Evolutionary conservation across 306 rosid genomes (phyloP).

Genomic region (Cucurbita moschata): DNA sequence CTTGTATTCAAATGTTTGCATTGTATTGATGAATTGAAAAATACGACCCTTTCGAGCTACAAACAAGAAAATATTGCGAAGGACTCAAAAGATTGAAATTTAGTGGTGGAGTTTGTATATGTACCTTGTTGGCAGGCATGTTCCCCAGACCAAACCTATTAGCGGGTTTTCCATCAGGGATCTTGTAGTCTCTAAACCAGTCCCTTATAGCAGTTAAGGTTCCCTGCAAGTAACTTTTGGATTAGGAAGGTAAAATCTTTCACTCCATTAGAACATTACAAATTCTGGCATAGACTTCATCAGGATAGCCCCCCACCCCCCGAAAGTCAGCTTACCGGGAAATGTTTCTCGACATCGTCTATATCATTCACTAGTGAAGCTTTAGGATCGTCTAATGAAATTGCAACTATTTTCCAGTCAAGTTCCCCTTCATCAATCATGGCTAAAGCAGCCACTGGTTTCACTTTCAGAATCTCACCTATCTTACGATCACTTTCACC

Average conservation of each 20-base stretch:
- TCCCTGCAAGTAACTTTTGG: conserved; percentile 37
- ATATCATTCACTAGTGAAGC: conserved; percentile 71
- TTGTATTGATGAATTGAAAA: neutral
- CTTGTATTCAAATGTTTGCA: neutral
- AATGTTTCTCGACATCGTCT: conserved; percentile 82
- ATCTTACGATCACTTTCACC: conserved; percentile 57
- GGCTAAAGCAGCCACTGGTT: conserved; percentile 91
- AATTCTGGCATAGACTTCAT: neutral
- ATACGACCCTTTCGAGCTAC: neutral
- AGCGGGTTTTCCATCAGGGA: conserved; percentile 96
- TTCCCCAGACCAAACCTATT: conserved; percentile 90
- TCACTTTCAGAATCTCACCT: conserved; percentile 70
- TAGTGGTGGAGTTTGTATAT: neutral
- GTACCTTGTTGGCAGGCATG: conserved; percentile 75
- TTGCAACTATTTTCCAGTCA: conserved; percentile 97
- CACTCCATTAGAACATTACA: neutral
- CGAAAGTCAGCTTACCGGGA: conserved; percentile 40
- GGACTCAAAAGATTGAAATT: neutral
- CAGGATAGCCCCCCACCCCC: neutral
- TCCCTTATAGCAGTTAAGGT: conserved; percentile 82
- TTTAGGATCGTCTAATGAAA: conserved; percentile 87
- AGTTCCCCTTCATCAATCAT: conserved; percentile 99
- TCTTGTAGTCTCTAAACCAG: conserved; percentile 96
- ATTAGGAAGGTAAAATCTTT: conserved; percentile 4
- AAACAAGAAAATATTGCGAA: neutral